phyloP scores from a whole-genome alignment of 306 rosid species.

The Mimosa pudica region DNA sequence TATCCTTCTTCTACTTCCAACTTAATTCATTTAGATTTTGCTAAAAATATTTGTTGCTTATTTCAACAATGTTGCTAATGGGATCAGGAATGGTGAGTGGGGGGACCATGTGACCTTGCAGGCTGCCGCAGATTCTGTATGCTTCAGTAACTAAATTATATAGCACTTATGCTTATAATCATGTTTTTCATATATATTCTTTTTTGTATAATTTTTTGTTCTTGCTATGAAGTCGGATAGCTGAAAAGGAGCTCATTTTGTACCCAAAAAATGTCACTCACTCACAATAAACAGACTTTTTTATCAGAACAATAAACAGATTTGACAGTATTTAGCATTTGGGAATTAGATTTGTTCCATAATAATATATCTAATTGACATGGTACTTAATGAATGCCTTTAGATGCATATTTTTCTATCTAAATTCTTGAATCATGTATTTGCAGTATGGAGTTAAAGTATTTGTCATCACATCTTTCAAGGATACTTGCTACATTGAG shows the following conservation, averaged over 20 bases:
- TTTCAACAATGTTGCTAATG: background rate
- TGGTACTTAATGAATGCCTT: background rate
- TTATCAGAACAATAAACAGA: background rate
- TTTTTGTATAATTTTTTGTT: background rate
- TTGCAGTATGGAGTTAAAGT: constrained; percentile 13
- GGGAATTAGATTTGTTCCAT: background rate
- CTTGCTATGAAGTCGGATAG: background rate
- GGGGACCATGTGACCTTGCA: constrained; percentile 13
- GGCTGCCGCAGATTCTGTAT: constrained; percentile 5
- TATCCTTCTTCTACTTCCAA: background rate
- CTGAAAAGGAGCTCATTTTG: background rate
- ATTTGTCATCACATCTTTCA: constrained; percentile 21
- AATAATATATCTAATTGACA: background rate
- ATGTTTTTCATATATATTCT: background rate
- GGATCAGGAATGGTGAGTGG: constrained; percentile 4
- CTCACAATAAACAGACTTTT: background rate
- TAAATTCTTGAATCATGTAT: background rate
- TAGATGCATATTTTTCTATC: background rate
- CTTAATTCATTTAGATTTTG: background rate
- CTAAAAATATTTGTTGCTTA: background rate
- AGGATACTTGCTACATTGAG: constrained; percentile 25
- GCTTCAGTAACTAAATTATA: background rate
- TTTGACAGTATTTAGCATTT: background rate
- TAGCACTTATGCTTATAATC: background rate
- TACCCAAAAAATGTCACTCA: background rate